These are phyloP conservation scores for Tuber melanosporum DNA, from an alignment of 495 filamentous ascomycete species.

Conservation along the genomic window DNA sequence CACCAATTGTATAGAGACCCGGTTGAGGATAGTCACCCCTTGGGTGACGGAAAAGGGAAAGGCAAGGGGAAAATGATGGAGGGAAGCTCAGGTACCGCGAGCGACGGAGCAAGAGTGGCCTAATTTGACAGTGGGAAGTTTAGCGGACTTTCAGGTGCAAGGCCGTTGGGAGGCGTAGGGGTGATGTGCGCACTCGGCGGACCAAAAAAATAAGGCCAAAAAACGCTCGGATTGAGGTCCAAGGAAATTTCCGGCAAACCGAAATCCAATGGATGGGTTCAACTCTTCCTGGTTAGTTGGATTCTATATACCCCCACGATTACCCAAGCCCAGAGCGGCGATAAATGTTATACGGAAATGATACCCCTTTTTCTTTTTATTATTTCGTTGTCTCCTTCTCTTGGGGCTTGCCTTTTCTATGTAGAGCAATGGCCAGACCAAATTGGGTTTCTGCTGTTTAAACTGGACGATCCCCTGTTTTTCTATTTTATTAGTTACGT, in stretches of 20 bases:
- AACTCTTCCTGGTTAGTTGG: neutral
- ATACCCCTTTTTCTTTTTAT: neutral
- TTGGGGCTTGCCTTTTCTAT: neutral
- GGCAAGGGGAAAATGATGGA: neutral
- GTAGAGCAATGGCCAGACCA: neutral
- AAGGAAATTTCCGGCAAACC: neutral
- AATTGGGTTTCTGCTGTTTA: neutral
- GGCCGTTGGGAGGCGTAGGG: neutral
- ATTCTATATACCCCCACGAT: neutral
- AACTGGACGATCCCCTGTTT: neutral
- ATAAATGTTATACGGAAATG: neutral
- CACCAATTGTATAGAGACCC: constrained; percentile 65
- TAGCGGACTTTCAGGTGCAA: neutral
- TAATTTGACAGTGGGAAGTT: neutral
- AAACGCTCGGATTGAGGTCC: neutral
- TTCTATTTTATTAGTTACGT: neutral
- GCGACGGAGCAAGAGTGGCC: neutral
- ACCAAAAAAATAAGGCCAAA: neutral
- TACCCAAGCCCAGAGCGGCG: neutral
- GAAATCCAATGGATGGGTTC: neutral
- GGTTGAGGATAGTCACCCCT: neutral
- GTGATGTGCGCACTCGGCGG: neutral
- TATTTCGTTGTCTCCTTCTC: neutral
- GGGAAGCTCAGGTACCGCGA: neutral
- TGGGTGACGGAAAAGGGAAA: neutral